Conservation (phyloP, 2,329 filamentous ascomycete species). For the Biscogniauxia mediterranea region DNA sequence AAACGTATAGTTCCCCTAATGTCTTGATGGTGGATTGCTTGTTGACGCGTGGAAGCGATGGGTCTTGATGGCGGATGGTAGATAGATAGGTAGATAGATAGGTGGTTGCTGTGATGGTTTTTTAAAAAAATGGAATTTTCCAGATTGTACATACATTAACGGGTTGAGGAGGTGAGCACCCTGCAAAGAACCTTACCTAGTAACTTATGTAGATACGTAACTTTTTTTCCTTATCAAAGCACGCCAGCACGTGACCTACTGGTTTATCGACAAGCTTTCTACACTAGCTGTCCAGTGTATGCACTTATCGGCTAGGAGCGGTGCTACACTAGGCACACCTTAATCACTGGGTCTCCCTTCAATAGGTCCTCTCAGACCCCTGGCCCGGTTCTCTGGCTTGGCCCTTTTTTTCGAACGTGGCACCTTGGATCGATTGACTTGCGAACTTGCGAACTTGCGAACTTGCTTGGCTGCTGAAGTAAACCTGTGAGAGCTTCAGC, state of each 20-base stretch:
- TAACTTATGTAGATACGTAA: background rate
- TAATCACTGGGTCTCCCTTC: conserved; percentile 1
- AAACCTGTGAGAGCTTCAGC: conserved; percentile 15
- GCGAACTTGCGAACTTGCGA: too few species aligned
- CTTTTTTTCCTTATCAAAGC: too few species aligned
- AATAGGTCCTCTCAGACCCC: conserved; percentile 3
- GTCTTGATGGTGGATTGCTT: background rate
- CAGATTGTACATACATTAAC: too few species aligned
- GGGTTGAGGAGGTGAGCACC: too few species aligned
- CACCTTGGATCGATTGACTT: conserved; percentile 40
- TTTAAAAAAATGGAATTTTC: background rate
- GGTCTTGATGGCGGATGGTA: background rate
- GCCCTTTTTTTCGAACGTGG: conserved; percentile 49
- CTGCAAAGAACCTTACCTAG: too few species aligned
- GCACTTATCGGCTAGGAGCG: too few species aligned
- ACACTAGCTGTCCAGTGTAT: too few species aligned
- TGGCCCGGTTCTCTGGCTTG: conserved; percentile 14
- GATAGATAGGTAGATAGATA: background rate
- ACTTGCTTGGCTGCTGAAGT: background rate
- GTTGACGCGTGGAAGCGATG: background rate
- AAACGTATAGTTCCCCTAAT: background rate
- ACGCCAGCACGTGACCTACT: conserved; percentile 5
- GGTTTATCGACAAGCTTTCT: conserved; percentile 8
- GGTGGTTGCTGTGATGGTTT: background rate
- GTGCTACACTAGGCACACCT: conserved; percentile 2